phyloP scores from a whole-genome alignment of 805 yeast species.

The Schizosaccharomyces octosporus region DNA sequence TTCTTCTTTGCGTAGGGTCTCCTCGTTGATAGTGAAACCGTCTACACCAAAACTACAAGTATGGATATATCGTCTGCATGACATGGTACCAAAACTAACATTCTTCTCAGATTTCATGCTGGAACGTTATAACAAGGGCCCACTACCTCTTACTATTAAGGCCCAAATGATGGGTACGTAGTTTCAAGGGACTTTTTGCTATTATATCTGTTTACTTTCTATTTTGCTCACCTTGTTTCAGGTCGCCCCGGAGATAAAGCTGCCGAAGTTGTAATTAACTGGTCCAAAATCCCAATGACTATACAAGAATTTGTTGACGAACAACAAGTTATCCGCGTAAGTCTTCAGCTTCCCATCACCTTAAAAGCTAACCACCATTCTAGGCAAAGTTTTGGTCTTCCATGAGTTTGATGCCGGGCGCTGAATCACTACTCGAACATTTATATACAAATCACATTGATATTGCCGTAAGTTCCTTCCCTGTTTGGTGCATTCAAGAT shows the following conservation, averaged over 20 bases:
- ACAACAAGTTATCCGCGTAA: not conserved
- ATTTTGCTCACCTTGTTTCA: not conserved
- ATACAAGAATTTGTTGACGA: conserved; percentile 28
- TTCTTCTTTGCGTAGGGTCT: conserved; percentile 21
- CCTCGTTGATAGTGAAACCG: conserved; percentile 70
- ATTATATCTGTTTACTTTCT: conserved; percentile 19
- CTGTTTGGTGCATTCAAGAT: not conserved
- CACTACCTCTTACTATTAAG: not conserved
- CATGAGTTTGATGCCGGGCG: conserved; percentile 61
- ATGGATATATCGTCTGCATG: conserved; percentile 10
- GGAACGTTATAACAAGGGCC: not conserved
- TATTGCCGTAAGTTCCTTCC: conserved; percentile 23
- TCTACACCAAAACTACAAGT: conserved; percentile 54
- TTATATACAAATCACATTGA: conserved; percentile 36
- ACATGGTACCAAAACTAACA: not conserved
- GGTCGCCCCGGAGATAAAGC: conserved; percentile 8
- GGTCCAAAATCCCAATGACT: conserved; percentile 41
- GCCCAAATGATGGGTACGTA: conserved; percentile 35
- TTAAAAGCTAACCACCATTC: conserved; percentile 25
- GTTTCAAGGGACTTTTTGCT: conserved; percentile 54
- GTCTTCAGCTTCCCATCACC: not conserved
- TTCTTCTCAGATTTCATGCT: not conserved
- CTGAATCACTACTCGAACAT: conserved; percentile 35
- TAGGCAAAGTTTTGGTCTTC: conserved; percentile 39
- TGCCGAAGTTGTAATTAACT: conserved; percentile 27